phyloP scores from a whole-genome alignment of 2,329 filamentous ascomycete species.

The Cladorrhinum sp. region DNA sequence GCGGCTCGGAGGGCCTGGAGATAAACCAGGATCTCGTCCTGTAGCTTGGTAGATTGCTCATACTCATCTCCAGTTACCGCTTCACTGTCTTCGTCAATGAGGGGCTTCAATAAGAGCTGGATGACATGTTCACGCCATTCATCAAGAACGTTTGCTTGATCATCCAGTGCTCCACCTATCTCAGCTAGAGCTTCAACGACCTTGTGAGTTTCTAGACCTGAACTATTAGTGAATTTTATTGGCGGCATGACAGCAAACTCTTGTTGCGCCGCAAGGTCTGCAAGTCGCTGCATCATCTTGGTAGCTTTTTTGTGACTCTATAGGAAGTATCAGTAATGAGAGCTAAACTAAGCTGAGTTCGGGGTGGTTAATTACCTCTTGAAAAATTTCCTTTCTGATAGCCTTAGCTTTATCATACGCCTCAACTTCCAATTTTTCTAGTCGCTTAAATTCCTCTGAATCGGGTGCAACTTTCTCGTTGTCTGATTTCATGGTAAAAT shows the following conservation, averaged over 20 bases:
- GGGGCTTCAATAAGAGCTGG: conserved; percentile 66
- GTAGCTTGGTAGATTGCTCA: conserved; percentile 77
- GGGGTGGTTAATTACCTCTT: conserved; percentile 45
- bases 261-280: conserved; percentile 49
- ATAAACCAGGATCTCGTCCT: conserved; percentile 87
- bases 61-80: conserved; percentile 89
- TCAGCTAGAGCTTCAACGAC: conserved; percentile 64
- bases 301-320: conserved; percentile 53
- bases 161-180: conserved; percentile 65
- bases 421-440: conserved; percentile 69
- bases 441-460: conserved; percentile 61
- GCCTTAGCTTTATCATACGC: conserved; percentile 76
- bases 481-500: conserved; percentile 78
- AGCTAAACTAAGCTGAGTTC: not conserved
- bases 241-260: conserved; percentile 63
- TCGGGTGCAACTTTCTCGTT: conserved; percentile 60
- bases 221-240: conserved; percentile 49
- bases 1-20: conserved; percentile 73
- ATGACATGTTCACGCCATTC: conserved; percentile 73
- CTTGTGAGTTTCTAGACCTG: conserved; percentile 70
- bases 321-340: conserved; percentile 2
- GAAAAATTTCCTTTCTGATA: conserved; percentile 76
- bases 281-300: conserved; percentile 62
- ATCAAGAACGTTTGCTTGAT: conserved; percentile 67
- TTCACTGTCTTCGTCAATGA: conserved; percentile 78